A percentile compares a stretch with the other conserved stretches of the same genome.
phyloP scores from a whole-genome alignment of 2,329 filamentous ascomycete species.

The Curvularia eragrostidis region DNA sequence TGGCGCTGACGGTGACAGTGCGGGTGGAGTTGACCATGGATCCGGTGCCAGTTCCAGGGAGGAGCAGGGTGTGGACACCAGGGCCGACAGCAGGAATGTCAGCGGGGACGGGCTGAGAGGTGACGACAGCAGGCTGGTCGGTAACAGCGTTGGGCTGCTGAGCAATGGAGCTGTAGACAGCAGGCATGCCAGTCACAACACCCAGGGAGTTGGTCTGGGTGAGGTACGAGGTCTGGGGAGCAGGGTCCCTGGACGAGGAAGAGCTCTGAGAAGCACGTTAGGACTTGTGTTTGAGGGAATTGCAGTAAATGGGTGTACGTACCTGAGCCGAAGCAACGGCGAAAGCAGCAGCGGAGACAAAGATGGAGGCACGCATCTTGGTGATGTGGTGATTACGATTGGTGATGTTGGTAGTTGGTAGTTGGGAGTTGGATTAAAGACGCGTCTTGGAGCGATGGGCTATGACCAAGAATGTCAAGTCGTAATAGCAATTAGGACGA shows the following conservation, averaged over 20 bases:
- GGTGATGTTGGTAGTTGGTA: slow-evolving; percentile 14
- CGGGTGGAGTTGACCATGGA: slow-evolving; percentile 38
- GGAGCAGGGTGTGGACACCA: slow-evolving; percentile 45
- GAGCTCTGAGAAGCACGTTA: slow-evolving; percentile 12
- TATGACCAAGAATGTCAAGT: slow-evolving; percentile 21
- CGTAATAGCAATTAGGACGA: slow-evolving; percentile 9
- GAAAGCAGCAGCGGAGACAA: slow-evolving; percentile 39
- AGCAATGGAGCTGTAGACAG: slow-evolving; percentile 33
- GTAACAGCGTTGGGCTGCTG: slow-evolving; percentile 35
- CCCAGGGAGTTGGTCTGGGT: slow-evolving; percentile 44
- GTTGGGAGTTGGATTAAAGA: slow-evolving; percentile 12
- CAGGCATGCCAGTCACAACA: slow-evolving; percentile 41
- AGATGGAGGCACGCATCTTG: slow-evolving; percentile 44
- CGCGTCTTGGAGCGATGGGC: slow-evolving; percentile 20
- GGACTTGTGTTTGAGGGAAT: slow-evolving; percentile 1
- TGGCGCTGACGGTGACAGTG: slow-evolving; percentile 43
- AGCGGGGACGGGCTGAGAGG: slow-evolving; percentile 36
- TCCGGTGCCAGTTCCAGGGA: slow-evolving; percentile 32
- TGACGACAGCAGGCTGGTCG: slow-evolving; percentile 30
- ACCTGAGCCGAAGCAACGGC: slow-evolving; percentile 42
- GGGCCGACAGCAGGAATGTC: slow-evolving; percentile 47
- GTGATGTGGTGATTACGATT: background rate
- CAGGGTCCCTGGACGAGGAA: background rate
- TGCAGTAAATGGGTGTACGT: slow-evolving; percentile 22
- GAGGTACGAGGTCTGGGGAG: slow-evolving; percentile 38